Conservation (phyloP, 2,329 filamentous ascomycete genomes). For the Septoria petroselini region DNA sequence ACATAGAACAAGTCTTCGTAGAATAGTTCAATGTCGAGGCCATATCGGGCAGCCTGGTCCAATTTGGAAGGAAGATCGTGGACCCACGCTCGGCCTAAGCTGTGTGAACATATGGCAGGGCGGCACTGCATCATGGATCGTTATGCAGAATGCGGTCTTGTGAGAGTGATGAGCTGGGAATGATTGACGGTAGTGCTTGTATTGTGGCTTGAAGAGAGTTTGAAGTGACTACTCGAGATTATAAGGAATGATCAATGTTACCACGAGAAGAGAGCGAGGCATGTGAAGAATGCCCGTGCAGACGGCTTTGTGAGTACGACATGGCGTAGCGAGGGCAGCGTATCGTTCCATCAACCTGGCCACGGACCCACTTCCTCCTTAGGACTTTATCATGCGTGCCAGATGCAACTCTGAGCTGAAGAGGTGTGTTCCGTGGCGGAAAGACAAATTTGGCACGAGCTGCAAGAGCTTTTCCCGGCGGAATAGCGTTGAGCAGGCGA, state of each 20-base stretch:
- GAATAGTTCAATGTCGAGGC: constrained; percentile 73
- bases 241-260: constrained; percentile 9
- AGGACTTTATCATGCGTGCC: constrained; percentile 15
- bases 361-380: constrained; percentile 18
- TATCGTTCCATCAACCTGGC: constrained; percentile 10
- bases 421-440: constrained; percentile 12
- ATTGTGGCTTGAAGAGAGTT: constrained; percentile 13
- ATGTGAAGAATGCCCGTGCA: constrained; percentile 7
- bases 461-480: constrained; percentile 13
- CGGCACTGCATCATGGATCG: constrained; percentile 48
- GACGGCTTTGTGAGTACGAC: constrained; percentile 14
- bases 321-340: constrained; percentile 12
- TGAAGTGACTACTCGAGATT: constrained; percentile 1
- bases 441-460: neutral
- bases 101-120: constrained; percentile 72
- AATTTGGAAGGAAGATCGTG: constrained; percentile 67
- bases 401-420: constrained; percentile 1
- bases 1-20: constrained; percentile 70
- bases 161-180: neutral
- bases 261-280: constrained; percentile 8
- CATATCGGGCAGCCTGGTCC: constrained; percentile 61
- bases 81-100: constrained; percentile 68
- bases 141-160: neutral
- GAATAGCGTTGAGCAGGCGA: constrained; percentile 16
- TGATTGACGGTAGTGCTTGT: neutral